phyloP scores from a whole-genome alignment of 192 early-diverging fungal species.

The Backusella australiensis region DNA sequence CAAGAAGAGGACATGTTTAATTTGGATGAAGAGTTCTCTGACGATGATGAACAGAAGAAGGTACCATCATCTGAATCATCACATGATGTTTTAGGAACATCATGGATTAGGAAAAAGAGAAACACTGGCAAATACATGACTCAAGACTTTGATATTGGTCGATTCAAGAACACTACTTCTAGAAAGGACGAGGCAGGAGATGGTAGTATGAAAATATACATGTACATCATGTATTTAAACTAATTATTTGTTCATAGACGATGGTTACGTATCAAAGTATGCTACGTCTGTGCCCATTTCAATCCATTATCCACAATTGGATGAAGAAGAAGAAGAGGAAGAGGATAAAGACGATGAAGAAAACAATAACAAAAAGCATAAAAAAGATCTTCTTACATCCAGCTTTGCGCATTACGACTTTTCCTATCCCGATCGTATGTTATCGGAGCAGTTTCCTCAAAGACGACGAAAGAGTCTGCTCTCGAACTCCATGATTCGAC shows the following conservation, averaged over 20 bases:
- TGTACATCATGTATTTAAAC: neutral
- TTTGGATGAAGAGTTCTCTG: slow-evolving; percentile 17
- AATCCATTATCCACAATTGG: neutral
- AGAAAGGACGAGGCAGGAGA: neutral
- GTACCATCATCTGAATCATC: neutral
- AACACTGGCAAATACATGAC: neutral
- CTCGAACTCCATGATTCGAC: neutral
- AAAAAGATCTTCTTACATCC: neutral
- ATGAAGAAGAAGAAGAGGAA: neutral
- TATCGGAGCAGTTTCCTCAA: slow-evolving; percentile 8
- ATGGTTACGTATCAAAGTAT: neutral
- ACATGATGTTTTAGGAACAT: neutral
- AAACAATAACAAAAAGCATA: neutral
- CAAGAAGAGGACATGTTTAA: slow-evolving; percentile 17
- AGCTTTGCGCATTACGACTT: slow-evolving; percentile 14
- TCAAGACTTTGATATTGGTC: neutral
- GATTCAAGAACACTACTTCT: neutral
- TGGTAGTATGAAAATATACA: neutral
- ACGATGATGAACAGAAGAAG: slow-evolving; percentile 5
- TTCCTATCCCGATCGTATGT: slow-evolving; percentile 13
- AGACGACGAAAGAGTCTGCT: slow-evolving; percentile 1
- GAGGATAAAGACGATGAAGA: neutral
- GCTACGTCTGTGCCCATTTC: slow-evolving; percentile 21
- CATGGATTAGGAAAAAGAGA: slow-evolving; percentile 12
- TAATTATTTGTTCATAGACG: neutral